Conservation (phyloP, 768 basidiomycete genomes). For the Leccinellum albellum region DNA sequence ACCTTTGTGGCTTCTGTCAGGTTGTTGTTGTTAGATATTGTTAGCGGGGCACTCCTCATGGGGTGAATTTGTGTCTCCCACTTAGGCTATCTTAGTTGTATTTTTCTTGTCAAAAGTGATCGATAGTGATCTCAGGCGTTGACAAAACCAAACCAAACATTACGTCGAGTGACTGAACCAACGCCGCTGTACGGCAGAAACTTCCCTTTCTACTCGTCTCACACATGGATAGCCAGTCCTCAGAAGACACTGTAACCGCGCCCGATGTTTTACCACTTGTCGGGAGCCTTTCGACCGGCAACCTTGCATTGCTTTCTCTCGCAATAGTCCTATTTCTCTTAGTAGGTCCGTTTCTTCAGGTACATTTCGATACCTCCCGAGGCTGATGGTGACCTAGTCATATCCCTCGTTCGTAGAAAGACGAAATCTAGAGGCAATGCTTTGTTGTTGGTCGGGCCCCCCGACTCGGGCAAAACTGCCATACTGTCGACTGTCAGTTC, state of each 20-base stretch:
- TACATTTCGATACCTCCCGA: not conserved
- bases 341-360: slow-evolving; percentile 35
- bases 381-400: slow-evolving; percentile 37
- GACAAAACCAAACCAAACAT: slow-evolving; percentile 26
- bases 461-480: slow-evolving; percentile 79
- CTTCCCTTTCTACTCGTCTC: not conserved
- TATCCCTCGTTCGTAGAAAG: slow-evolving; percentile 41
- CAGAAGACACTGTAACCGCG: slow-evolving; percentile 7
- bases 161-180: not conserved
- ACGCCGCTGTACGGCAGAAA: too few species aligned
- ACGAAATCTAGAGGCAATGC: slow-evolving; percentile 49
- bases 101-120: not conserved
- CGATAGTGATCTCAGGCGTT: too few species aligned
- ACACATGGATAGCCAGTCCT: slow-evolving; percentile 11
- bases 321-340: slow-evolving; percentile 41
- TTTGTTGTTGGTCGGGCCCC: slow-evolving; percentile 72
- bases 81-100: not conserved
- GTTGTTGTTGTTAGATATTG: slow-evolving; percentile 6
- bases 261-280: slow-evolving; percentile 38
- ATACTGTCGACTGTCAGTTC: slow-evolving; percentile 63
- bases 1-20: not conserved
- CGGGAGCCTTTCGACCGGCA: slow-evolving; percentile 37
- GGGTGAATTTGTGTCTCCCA: not conserved
- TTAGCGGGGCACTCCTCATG: not conserved
- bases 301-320: slow-evolving; percentile 41